Evolutionary conservation across 495 filamentous ascomycete species (phyloP).

Genomic region (Podospora tetraspora): DNA sequence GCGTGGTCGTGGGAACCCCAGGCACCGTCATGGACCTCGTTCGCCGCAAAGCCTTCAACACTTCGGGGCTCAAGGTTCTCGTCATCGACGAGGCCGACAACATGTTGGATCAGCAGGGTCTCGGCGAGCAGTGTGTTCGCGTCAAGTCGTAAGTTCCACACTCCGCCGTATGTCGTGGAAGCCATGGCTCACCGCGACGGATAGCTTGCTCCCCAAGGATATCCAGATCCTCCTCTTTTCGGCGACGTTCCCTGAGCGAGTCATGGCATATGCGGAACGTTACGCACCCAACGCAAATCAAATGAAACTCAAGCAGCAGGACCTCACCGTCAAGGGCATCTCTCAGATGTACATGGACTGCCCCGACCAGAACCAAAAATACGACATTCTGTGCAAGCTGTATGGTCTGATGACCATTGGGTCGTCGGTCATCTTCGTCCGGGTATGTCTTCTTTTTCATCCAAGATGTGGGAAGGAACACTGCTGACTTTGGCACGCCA

Average conservation of each 20-base stretch:
- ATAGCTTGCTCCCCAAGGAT: conserved; percentile 60
- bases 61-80: conserved; percentile 63
- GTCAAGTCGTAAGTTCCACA: conserved; percentile 63
- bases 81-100: conserved; percentile 94
- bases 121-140: conserved; percentile 90
- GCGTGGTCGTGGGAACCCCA: conserved; percentile 87
- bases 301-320: conserved; percentile 80
- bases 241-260: conserved; percentile 85
- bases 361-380: conserved; percentile 72
- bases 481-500: conserved; percentile 25
- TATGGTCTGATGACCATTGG: conserved; percentile 94
- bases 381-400: conserved; percentile 77
- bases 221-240: conserved; percentile 91
- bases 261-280: conserved; percentile 68
- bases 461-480: conserved; percentile 19
- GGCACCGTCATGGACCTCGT: conserved; percentile 88
- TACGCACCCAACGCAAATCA: conserved; percentile 84
- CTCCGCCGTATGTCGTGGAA: neutral
- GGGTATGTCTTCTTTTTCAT: conserved; percentile 46
- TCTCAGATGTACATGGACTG: conserved; percentile 97
- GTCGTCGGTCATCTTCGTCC: conserved; percentile 96
- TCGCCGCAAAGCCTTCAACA: conserved; percentile 61
- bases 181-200: conserved; percentile 19
- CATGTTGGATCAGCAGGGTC: conserved; percentile 88
- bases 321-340: conserved; percentile 94